phyloP scores from a whole-genome alignment of 1,284 basidiomycete species.

The Marasmius fiardii region DNA sequence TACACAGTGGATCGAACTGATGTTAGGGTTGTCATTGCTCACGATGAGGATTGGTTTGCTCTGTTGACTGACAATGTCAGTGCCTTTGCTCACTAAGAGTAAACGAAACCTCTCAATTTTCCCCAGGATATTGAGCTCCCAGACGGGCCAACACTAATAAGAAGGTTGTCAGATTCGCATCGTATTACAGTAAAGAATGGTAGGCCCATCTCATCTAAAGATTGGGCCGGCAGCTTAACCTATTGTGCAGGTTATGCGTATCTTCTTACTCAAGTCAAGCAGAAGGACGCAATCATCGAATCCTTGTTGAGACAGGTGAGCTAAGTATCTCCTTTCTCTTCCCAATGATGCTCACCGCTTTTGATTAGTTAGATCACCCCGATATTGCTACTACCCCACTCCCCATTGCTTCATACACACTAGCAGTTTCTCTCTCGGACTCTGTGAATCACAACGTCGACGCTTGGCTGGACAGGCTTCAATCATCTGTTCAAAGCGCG shows the following conservation, averaged over 20 bases:
- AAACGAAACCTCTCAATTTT: no score
- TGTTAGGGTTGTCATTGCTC: background rate
- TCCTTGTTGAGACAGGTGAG: constrained; percentile 74
- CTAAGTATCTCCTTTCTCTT: no score
- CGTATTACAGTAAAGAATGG: no score
- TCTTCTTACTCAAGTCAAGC: constrained; percentile 73
- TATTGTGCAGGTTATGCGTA: no score
- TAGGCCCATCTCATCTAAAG: no score
- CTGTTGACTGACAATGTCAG: background rate
- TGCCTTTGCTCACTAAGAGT: background rate
- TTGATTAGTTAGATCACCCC: constrained; percentile 66
- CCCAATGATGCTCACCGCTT: constrained; percentile 1
- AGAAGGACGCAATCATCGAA: constrained; percentile 81
- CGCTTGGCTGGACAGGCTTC: constrained; percentile 59
- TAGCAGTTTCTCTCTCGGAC: constrained; percentile 71
- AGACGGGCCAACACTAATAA: no score
- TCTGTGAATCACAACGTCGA: constrained; percentile 62
- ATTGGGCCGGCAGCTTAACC: no score
- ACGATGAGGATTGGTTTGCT: background rate
- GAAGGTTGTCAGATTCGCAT: no score
- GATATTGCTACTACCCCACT: constrained; percentile 74
- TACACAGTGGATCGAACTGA: background rate
- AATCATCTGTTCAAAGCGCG: constrained; percentile 33
- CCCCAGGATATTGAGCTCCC: no score
- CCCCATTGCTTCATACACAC: constrained; percentile 69